These are phyloP conservation scores for Phaseolus lunatus DNA, from an alignment of 306 rosid species.

Conservation along the genomic window DNA sequence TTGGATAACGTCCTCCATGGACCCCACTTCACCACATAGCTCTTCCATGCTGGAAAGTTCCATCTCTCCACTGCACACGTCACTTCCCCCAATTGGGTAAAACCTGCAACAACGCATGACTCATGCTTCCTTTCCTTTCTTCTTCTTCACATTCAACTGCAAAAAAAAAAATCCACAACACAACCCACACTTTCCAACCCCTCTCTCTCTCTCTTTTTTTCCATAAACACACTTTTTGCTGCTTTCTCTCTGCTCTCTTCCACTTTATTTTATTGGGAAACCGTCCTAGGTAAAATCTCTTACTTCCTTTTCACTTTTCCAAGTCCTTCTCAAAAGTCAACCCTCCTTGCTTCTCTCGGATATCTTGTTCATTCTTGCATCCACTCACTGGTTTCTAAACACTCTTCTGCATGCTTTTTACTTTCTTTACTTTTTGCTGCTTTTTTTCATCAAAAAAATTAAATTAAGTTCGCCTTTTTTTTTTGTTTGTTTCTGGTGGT, in stretches of 20 bases:
- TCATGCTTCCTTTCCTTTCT: conserved; percentile 2
- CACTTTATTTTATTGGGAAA: not conserved
- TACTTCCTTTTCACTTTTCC: not conserved
- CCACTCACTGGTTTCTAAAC: not conserved
- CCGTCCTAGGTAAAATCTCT: conserved; percentile 38
- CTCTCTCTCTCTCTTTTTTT: too few species aligned
- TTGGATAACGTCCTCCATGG: conserved; percentile 67
- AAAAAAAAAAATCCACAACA: too few species aligned
- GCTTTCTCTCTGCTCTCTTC: conserved; percentile 42
- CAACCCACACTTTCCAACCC: too few species aligned
- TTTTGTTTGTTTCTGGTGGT: conserved; percentile 3
- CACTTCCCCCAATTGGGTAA: conserved; percentile 48
- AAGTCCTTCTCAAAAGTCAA: not conserved
- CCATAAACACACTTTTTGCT: not conserved
- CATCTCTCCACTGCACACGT: conserved; percentile 59
- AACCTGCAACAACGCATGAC: conserved; percentile 39
- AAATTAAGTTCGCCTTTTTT: conserved; percentile 10
- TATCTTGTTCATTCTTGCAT: conserved; percentile 37
- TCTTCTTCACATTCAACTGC: conserved; percentile 7
- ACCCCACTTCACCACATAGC: conserved; percentile 45
- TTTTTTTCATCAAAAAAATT: not conserved
- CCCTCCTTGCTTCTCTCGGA: conserved; percentile 18
- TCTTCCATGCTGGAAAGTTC: conserved; percentile 88
- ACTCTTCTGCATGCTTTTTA: not conserved
- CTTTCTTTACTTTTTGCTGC: not conserved